A percentile compares a stretch with the other conserved stretches of the same genome.
Conservation (phyloP, 257 asterid species). For the Paulownia fortunei region DNA sequence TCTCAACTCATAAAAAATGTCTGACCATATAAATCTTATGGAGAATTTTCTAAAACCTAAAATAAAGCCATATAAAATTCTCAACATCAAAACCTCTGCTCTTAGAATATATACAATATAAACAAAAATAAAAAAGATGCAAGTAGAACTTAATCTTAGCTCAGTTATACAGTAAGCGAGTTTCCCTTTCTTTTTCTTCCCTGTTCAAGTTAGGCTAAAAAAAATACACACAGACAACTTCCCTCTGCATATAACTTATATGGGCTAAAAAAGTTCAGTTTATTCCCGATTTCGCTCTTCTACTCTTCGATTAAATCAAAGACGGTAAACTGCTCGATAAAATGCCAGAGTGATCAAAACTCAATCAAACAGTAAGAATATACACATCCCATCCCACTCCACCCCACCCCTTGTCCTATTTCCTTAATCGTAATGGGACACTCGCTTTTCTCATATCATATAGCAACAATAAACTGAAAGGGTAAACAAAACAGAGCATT, state of each 20-base stretch:
- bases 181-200: neutral
- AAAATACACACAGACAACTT: neutral
- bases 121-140: neutral
- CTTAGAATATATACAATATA: neutral
- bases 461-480: neutral
- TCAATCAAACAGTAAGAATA: neutral
- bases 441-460: neutral
- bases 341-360: neutral
- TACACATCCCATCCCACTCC: neutral
- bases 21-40: neutral
- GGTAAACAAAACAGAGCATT: neutral
- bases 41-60: neutral
- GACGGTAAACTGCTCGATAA: constrained; percentile 15
- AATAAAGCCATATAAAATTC: neutral
- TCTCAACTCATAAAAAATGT: neutral
- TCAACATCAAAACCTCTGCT: neutral
- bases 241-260: neutral
- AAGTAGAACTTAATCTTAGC: neutral
- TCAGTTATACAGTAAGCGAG: neutral
- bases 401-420: neutral
- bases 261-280: neutral
- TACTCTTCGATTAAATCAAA: neutral
- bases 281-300: neutral
- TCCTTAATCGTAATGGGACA: neutral
- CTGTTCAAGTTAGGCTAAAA: neutral